Evolutionary conservation across 345 rosid genomes (phyloP).

Genomic region (Isatis tinctoria): DNA sequence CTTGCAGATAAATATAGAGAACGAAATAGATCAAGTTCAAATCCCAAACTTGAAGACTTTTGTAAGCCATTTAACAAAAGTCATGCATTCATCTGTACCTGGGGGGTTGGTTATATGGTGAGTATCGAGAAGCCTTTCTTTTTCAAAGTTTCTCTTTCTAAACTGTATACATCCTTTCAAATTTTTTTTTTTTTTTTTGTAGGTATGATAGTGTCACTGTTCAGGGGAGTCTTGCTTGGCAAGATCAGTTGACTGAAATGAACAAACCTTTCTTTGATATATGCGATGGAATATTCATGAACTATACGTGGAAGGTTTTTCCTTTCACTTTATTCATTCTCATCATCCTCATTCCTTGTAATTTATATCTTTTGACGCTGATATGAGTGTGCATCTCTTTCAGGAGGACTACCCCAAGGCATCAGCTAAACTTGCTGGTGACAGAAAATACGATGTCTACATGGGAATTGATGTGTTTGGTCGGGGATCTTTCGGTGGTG

Average conservation of each 20-base stretch:
- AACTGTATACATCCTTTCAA: background rate
- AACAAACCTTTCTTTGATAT: slow-evolving; percentile 81
- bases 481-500: slow-evolving; percentile 70
- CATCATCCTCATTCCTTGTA: background rate
- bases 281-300: slow-evolving; percentile 72
- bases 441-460: slow-evolving; percentile 71
- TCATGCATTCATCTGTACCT: slow-evolving; percentile 59
- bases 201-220: slow-evolving; percentile 81
- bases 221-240: slow-evolving; percentile 53
- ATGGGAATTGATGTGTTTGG: slow-evolving; percentile 85
- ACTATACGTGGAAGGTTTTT: slow-evolving; percentile 67
- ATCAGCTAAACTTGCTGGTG: slow-evolving; percentile 66
- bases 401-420: slow-evolving; percentile 55
- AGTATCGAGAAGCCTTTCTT: slow-evolving; percentile 3
- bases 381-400: slow-evolving; percentile 3
- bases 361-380: background rate
- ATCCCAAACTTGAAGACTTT: slow-evolving; percentile 63
- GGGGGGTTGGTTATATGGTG: slow-evolving; percentile 84
- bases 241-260: slow-evolving; percentile 55
- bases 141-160: background rate
- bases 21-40: slow-evolving; percentile 34
- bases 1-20: slow-evolving; percentile 75
- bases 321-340: background rate
- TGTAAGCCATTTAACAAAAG: slow-evolving; percentile 57
- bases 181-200: background rate